A percentile compares a stretch with the other conserved stretches of the same genome.
These are phyloP conservation scores for Pleurotus tuber-regium DNA, from an alignment of 768 basidiomycete species.

Conservation along the genomic window DNA sequence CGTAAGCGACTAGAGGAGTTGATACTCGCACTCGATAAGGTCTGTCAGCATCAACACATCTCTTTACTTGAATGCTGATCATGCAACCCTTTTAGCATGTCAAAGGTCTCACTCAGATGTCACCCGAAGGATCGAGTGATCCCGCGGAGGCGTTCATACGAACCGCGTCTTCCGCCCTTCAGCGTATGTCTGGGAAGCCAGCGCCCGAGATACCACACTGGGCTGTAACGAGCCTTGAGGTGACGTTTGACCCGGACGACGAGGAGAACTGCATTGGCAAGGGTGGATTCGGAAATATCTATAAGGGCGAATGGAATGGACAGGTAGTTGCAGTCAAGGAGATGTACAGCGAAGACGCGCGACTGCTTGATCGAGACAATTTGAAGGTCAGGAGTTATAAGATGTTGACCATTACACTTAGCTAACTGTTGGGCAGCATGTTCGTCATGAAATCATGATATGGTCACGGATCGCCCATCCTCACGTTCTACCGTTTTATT, in stretches of 20 bases:
- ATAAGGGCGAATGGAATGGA: neutral
- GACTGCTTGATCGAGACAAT: neutral
- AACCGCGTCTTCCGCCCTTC: slow-evolving; percentile 14
- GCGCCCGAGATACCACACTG: slow-evolving; percentile 18
- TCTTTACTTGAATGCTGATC: too few relatives aligned
- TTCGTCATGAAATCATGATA: slow-evolving; percentile 25
- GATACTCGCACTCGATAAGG: slow-evolving; percentile 18
- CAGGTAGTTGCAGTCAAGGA: slow-evolving; percentile 10
- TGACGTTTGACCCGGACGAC: slow-evolving; percentile 15
- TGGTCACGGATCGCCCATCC: slow-evolving; percentile 32
- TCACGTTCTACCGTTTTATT: slow-evolving; percentile 34
- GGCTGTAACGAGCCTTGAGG: slow-evolving; percentile 25
- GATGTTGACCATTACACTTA: neutral
- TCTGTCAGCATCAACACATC: too few relatives aligned
- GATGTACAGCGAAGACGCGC: neutral
- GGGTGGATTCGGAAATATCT: slow-evolving; percentile 11
- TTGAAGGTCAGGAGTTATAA: neutral
- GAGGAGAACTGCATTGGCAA: neutral
- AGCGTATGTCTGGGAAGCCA: slow-evolving; percentile 13
- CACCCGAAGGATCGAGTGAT: neutral
- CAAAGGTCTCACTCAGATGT: slow-evolving; percentile 1
- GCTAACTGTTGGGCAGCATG: neutral
- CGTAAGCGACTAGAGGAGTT: slow-evolving; percentile 17
- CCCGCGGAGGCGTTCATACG: slow-evolving; percentile 17
- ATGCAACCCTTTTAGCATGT: slow-evolving; percentile 9